Conservation (phyloP, 768 basidiomycete genomes). For the Coprinellus aureogranulatus region DNA sequence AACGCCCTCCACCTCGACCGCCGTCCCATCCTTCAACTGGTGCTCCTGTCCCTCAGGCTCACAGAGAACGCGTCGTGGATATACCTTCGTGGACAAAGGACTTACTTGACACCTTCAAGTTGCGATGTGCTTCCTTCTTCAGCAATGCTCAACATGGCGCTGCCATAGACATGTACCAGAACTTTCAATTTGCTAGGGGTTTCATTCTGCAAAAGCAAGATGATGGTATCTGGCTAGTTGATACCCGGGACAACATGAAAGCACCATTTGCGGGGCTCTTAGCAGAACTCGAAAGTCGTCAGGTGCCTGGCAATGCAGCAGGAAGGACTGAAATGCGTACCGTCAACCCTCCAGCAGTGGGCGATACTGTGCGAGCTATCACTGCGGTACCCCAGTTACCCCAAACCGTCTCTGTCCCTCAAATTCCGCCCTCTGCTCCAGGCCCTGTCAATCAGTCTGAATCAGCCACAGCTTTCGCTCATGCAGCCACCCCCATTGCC, state of each 20-base stretch:
- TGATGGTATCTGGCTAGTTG: not conserved
- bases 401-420: no score
- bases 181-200: not conserved
- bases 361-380: no score
- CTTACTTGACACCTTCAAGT: not conserved
- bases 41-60: no score
- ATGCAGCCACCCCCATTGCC: no score
- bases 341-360: no score
- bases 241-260: not conserved
- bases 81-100: not conserved
- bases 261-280: not conserved
- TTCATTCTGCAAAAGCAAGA: not conserved
- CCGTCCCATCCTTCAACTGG: no score
- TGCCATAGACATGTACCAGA: not conserved
- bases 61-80: not conserved
- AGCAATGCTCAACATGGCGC: not conserved
- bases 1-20: no score
- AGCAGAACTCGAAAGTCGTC: not conserved
- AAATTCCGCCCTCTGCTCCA: no score
- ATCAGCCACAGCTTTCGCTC: no score
- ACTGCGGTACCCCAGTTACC: no score
- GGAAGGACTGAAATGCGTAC: no score
- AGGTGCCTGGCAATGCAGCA: not conserved
- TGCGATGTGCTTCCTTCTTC: not conserved
- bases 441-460: no score